Base-by-base conservation (phyloP, 2,329 filamentous ascomycete species). In the Mycosphaerella arachidis region DNA sequence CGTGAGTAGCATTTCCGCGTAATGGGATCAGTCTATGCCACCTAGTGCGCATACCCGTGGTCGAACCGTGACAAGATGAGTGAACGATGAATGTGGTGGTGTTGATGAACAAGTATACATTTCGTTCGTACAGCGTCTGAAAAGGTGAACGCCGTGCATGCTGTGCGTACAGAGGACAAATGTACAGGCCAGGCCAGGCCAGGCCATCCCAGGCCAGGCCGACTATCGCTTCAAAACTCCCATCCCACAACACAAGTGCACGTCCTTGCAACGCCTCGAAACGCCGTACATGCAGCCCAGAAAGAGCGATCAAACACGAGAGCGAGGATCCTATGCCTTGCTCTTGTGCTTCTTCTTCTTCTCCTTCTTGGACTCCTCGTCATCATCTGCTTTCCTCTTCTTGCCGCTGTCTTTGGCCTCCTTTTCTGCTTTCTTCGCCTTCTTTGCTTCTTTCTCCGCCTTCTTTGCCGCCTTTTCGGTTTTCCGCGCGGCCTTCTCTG, bases 351-450 rank as follows among this genome's bases (percentile, higher is more conserved):
- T 60, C 59, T 66, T 68, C 59, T 68, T 68, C 59, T 68, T 68
- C 61, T 64, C 60, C 76, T 85, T 84, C 76, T 85, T 85, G 74
- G 89, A 83, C 77, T 62, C 62, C 35, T 75, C 74, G 64, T 77
- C 74, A 63, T 78, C 73, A 62, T 75, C 73, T 70, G 77, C 79
- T 57, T 68, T 60, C 77, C 80, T 58, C 76, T 62, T 68, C 64
- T 70, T 68, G 20, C 45, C 40, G 48, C 63, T 58, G 37, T 65
- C 60, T 48, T 65, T 63, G 45, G 67, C 68, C 30, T 65, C 51
- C 54, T 71, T 73, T 50, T 62, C 65, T 16, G 74, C 73, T 66
- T 76, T 76, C 66, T 72, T 73, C 58, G 67, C 66, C 9, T 63
- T 62, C 59, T 67, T 63, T 30, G 57, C 54, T 31, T 64, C 66